These are phyloP conservation scores for Porcisia hertigi DNA, from an alignment of 208 protist genomes.

Conservation along the genomic window DNA sequence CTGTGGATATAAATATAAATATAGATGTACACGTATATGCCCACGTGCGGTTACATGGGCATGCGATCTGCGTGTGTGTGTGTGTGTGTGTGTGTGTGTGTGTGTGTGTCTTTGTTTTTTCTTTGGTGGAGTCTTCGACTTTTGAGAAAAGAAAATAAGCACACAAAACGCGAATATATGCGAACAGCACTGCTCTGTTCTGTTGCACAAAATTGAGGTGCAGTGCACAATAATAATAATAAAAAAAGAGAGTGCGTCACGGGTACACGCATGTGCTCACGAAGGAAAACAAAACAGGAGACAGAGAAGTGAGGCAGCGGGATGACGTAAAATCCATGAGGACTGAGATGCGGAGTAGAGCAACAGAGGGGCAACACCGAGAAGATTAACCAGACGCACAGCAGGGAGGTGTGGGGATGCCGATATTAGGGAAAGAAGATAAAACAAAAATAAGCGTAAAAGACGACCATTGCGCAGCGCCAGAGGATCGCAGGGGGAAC, in stretches of 20 bases:
- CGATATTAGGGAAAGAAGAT: background rate
- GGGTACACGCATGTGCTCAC: too few relatives aligned
- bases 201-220: background rate
- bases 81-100: background rate
- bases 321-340: background rate
- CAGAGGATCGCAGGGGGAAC: too few relatives aligned
- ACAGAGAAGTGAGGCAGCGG: background rate
- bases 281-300: too few relatives aligned
- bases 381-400: too few relatives aligned
- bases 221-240: background rate
- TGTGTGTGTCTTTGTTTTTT: background rate
- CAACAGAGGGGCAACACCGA: background rate
- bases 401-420: too few relatives aligned
- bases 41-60: background rate
- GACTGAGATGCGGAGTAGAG: background rate
- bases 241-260: background rate
- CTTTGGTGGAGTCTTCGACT: background rate
- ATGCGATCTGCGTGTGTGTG: background rate
- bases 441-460: background rate
- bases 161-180: background rate
- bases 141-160: too few relatives aligned
- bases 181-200: background rate
- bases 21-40: too few relatives aligned
- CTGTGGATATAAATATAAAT: too few relatives aligned
- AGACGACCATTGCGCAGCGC: too few relatives aligned